These are phyloP conservation scores for Suillus hirtellus DNA, from an alignment of 768 basidiomycete species.

Conservation along the genomic window DNA sequence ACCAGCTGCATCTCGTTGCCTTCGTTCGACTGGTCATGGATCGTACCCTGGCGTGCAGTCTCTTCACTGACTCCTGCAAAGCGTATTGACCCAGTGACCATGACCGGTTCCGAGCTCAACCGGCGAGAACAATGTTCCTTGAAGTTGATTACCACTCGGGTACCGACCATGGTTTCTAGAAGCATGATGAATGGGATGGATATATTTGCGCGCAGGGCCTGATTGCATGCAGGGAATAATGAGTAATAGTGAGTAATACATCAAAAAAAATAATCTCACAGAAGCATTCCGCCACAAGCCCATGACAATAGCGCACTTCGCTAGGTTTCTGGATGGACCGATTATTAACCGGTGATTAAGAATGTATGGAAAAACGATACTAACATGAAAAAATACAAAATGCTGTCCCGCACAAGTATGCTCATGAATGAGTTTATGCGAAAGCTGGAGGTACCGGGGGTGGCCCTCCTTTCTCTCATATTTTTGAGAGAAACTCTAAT, in stretches of 20 bases:
- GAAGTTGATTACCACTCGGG: constrained; percentile 32
- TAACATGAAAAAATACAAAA: constrained; percentile 34
- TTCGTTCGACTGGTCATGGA: constrained; percentile 22
- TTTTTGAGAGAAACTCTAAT: constrained; percentile 19
- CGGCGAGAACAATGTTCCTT: constrained; percentile 27
- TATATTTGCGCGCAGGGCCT: constrained; percentile 31
- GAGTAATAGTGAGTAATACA: too few relatives aligned
- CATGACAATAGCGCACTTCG: constrained; percentile 25
- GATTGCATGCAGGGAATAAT: neutral
- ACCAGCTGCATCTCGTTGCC: constrained; percentile 10
- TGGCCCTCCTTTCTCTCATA: constrained; percentile 8
- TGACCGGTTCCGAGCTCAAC: constrained; percentile 12
- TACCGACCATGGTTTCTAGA: constrained; percentile 31
- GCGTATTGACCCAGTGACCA: constrained; percentile 19
- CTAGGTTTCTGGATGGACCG: constrained; percentile 23
- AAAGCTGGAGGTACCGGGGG: constrained; percentile 7
- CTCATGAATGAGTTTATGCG: constrained; percentile 23
- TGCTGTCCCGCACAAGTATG: constrained; percentile 29
- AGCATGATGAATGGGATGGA: constrained; percentile 34
- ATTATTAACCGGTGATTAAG: neutral
- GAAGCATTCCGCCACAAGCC: constrained; percentile 27
- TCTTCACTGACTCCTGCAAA: constrained; percentile 15
- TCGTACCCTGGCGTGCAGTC: constrained; percentile 11
- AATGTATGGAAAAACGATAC: constrained; percentile 5
- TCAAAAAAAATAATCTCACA: constrained; percentile 19